Conservation (phyloP, 768 basidiomycete species). For the Tricholoma flavovirens region DNA sequence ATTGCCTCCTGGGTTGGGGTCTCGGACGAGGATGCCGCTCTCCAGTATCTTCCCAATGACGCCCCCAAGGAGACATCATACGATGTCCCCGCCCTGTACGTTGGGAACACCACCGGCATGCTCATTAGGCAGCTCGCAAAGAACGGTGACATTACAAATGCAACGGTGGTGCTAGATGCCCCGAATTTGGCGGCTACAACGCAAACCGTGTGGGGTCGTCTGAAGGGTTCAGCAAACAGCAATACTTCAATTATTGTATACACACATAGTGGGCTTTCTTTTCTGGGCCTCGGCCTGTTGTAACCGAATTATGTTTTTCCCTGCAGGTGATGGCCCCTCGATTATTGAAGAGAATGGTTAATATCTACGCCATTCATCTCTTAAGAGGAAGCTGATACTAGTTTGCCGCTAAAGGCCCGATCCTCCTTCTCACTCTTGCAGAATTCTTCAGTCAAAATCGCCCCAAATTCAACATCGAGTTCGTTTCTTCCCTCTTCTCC, state of each 20-base stretch:
- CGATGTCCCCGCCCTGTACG: constrained; percentile 24
- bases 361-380: neutral
- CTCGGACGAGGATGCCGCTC: constrained; percentile 23
- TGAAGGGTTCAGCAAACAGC: constrained; percentile 14
- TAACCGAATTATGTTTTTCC: neutral
- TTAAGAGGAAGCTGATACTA: neutral
- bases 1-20: constrained; percentile 25
- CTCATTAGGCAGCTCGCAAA: constrained; percentile 19
- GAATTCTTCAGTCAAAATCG: constrained; percentile 23
- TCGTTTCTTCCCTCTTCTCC: neutral
- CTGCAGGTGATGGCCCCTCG: constrained; percentile 24
- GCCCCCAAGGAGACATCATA: constrained; percentile 20
- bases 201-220: constrained; percentile 20
- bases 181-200: constrained; percentile 18
- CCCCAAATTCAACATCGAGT: constrained; percentile 25
- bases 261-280: constrained; percentile 22
- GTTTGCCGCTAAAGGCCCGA: constrained; percentile 15
- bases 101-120: constrained; percentile 25
- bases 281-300: neutral
- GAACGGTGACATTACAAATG: constrained; percentile 14
- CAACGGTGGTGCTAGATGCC: constrained; percentile 26
- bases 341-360: constrained; percentile 28
- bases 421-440: constrained; percentile 24
- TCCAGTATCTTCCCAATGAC: constrained; percentile 25
- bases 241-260: constrained; percentile 19